Base-by-base conservation (phyloP, 805 yeast species). In the Kockiozyma suomiensis region DNA sequence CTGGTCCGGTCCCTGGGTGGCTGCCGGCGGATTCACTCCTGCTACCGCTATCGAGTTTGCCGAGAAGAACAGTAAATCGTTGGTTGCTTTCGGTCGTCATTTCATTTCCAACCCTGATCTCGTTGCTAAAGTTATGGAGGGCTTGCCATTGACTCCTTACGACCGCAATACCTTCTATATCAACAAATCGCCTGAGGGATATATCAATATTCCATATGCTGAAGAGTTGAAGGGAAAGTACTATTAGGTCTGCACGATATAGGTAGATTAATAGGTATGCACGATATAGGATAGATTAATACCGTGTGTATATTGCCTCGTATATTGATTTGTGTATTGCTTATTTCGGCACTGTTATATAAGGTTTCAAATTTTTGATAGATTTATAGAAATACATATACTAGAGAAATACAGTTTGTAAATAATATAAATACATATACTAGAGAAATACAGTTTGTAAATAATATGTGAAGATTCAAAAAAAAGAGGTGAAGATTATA, bases 41-140 rank as follows among this genome's bases (percentile, higher is more conserved):
- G 62, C 57, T 32, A 41, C 50, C 2, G 64, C 64, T 30, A 25
- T 25, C 21, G 49, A 32, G 40, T 52, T 32, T 21, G 61, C 55
- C 12, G 55, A 40, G 12, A 12, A 25, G 17, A 50, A 57, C 40
- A 21, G 15, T 25, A 51, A 59, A 23, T 19, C 55, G 10, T 58
- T 76, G 45, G 66, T 78, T 37, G 82, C 77, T 1, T 70, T 75
- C 60, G 85, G 85, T 30, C 77, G 86, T 62, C 74, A 71, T 57
- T 82, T 77, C 70, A 77, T 81, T 49, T 71, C 85, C 32, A 84
- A 83, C 72, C 86, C 87, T 1, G 87, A 84, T 67, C 68, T 84
- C 35, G 79, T 77, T 21, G 66, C 72, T n/a, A 74, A 84, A 61
- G 56, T 83, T 41, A 70, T 74, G 59, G 70, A 78, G 28, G 78